Percentiles rank a stretch among this genome's conserved stretches.
Evolutionary conservation across 805 yeast species (phyloP).

Genomic region (Lipomyces kockii): DNA sequence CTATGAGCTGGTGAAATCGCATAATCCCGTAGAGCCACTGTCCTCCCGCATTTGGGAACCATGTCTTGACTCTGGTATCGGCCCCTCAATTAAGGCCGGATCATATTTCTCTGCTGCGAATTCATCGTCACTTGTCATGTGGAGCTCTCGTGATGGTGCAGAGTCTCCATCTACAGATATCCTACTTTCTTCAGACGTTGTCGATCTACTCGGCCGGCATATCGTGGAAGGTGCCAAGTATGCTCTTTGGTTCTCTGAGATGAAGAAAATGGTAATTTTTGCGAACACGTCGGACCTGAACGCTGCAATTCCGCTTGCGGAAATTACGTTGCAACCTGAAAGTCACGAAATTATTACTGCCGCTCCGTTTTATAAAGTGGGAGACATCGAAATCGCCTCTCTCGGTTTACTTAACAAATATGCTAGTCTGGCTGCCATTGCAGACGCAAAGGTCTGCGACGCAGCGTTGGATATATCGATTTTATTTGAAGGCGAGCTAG

Average conservation of each 20-base stretch:
- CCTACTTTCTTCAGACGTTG: neutral
- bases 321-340: conserved; percentile 1
- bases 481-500: conserved; percentile 5
- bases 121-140: conserved; percentile 9
- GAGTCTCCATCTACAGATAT: conserved; percentile 3
- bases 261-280: neutral
- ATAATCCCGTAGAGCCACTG: conserved; percentile 1
- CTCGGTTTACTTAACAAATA: conserved; percentile 13
- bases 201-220: conserved; percentile 8
- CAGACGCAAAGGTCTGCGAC: neutral
- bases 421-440: conserved; percentile 14
- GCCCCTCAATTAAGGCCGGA: conserved; percentile 13
- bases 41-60: conserved; percentile 15
- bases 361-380: conserved; percentile 7
- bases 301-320: conserved; percentile 5
- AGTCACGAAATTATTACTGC: conserved; percentile 3
- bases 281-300: neutral
- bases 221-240: neutral
- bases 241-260: conserved; percentile 8
- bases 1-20: conserved; percentile 13
- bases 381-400: conserved; percentile 4
- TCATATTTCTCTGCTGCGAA: conserved; percentile 11
- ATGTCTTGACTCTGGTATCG: conserved; percentile 4
- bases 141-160: conserved; percentile 17
- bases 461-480: neutral